Evolutionary conservation across 306 rosid species (phyloP), one percentile per base, ranked within the genome.

Genomic region (Acacia confusa): DNA sequence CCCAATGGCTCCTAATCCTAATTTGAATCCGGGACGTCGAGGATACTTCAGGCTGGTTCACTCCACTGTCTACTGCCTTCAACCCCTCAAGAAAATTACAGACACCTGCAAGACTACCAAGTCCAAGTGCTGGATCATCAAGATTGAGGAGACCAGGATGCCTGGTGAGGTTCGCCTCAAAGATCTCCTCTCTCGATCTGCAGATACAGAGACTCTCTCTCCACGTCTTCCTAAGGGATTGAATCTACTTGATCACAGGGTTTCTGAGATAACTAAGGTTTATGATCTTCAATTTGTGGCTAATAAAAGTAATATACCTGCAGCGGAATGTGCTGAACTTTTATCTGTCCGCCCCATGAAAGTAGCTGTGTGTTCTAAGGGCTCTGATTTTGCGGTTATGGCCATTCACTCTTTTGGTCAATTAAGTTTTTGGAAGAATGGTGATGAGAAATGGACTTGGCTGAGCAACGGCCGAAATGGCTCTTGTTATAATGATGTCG

Each of bases 61-160:
- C n/a, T 15, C 41, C 71, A 76, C 80, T 1, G 7, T 76, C 61
- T 63, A 36, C 30, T 61, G 58, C 60, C 10, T 61, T 14, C 72
- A 76, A 19, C 45, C 80, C 16, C 65, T 22, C 13, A n/a, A 20
- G 28, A 55, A n/a, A 55, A 43, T 25, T 9, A 61, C 60, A 7
- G 63, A 55, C 28, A 2, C 28, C 9, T n/a, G 28, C 14, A 44
- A 63, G 8, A 10, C 72, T 44, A 0, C 40, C 19, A 43, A 76
- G 41, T 58, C 40, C 19, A 43, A 76, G 41, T 58, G 55, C 3
- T 76, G 72, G 79, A 6, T 76, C 27, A 30, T 76, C 40, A 60
- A 25, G 71, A 2, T 27, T 17, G 58, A 60, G 40, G 53, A 40
- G 5, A 6, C 15, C n/a, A 0, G 7, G 4, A 12, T 20, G 60